phyloP scores from a whole-genome alignment of 1,139 yeast genomes.

The Hemisphaericaspora subhashii region DNA sequence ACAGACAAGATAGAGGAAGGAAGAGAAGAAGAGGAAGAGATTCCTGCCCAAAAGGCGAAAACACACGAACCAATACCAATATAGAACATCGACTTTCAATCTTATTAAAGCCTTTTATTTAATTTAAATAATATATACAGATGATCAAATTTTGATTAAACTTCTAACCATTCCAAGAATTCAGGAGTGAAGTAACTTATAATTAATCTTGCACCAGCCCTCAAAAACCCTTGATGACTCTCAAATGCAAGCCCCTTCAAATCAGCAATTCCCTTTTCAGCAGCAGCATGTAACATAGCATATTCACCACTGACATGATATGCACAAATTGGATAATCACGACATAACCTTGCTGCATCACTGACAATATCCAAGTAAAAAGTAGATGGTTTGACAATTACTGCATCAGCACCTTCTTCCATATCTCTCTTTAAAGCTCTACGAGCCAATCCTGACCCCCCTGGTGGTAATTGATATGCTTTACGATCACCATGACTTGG shows the following conservation, averaged over 20 bases:
- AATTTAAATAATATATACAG: conserved; percentile 3
- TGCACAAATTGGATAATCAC: conserved; percentile 87
- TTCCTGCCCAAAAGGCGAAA: conserved; percentile 12
- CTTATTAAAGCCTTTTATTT: neutral
- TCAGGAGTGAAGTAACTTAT: conserved; percentile 96
- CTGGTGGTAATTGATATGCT: conserved; percentile 90
- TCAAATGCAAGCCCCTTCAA: conserved; percentile 89
- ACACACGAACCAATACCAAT: conserved; percentile 18
- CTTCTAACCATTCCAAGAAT: conserved; percentile 84
- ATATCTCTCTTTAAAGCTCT: conserved; percentile 85
- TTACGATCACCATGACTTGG: conserved; percentile 92
- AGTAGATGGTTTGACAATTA: conserved; percentile 96
- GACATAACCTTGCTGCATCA: conserved; percentile 82
- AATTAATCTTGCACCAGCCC: conserved; percentile 95
- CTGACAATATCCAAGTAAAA: conserved; percentile 88
- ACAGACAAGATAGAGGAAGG: conserved; percentile 6
- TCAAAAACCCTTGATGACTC: conserved; percentile 82
- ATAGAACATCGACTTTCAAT: conserved; percentile 1
- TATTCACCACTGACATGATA: conserved; percentile 98
- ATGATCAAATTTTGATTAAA: neutral
- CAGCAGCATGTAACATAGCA: conserved; percentile 98
- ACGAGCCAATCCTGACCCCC: conserved; percentile 91
- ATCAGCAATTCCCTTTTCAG: conserved; percentile 91
- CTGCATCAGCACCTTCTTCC: conserved; percentile 92
- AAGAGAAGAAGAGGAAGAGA: conserved; percentile 11